Evolutionary conservation across 139 green algal species (phyloP), one percentile per base, ranked within the genome.

Genomic region (Tetraselmis striata): DNA sequence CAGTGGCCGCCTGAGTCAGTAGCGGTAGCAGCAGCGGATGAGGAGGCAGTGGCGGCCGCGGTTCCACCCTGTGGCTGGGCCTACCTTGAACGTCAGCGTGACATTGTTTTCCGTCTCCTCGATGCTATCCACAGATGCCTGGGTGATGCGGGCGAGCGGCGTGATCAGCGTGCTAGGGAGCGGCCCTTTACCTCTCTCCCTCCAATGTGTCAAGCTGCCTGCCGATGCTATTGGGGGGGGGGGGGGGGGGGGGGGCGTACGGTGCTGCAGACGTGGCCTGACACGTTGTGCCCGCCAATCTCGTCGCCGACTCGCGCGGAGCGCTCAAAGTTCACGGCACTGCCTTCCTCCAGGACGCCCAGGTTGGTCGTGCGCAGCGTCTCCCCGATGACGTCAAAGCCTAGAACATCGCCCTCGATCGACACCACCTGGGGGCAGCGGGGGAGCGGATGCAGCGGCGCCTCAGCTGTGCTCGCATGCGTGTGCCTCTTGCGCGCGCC

Each of bases 371-470:
- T 85, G 0, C 92, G 85, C 31, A 99, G 89, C 0, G 95, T 98
- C 89, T 99, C 96, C n/a, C 81, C 88, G 80, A 99, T 98, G 28
- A 98, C 85, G 77, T 99, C 95, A 83, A 98, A 98, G 26, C 77
- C 84, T 26, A 93, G 77, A 32, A 76, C 76, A 83, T 92, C 82
- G 29, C 30, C 74, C 67, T 1, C 81, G 67, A 28, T 84, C 83
- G 28, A 90, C 18, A 67, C 45, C 11, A 67, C 45, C 45, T 67
- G 45, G 18, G 45, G 45, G 45, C 5, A 67, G 18, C 11, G 45
- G 11, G 45, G 45, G 45, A 67, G 45, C 11, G 45, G 11, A 67
- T 67, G 45, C n/a, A n/a, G n/a, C n/a, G n/a, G n/a, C n/a, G n/a
- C n/a, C n/a, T n/a, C n/a, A n/a, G n/a, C n/a, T n/a, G n/a, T 85